Conservation (phyloP, 345 rosid genomes). For the Euphorbia tirucalli region DNA sequence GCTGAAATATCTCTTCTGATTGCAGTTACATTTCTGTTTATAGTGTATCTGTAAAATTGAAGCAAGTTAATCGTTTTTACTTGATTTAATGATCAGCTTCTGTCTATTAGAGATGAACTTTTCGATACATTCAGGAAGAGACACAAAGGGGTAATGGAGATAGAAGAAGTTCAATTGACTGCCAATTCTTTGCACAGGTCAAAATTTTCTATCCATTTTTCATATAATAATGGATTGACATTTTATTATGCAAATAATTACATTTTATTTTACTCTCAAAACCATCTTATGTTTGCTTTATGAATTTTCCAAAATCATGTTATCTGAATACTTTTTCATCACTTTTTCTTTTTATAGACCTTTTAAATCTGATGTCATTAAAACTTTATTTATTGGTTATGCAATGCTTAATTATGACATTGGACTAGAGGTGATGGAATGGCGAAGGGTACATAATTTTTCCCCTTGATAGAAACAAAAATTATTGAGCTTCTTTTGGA, state of each 20-base stretch:
- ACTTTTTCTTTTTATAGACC: not conserved
- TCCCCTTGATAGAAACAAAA: not conserved
- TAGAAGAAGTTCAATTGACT: slow-evolving; percentile 85
- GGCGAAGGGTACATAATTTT: not conserved
- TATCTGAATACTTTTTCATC: too few relatives aligned
- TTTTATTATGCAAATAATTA: not conserved
- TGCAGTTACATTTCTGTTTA: not conserved
- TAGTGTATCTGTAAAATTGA: not conserved
- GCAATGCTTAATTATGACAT: not conserved
- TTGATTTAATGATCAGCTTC: slow-evolving; percentile 49
- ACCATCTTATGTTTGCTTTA: not conserved
- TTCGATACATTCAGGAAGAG: slow-evolving; percentile 94
- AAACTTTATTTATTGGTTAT: not conserved
- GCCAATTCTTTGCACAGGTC: slow-evolving; percentile 82
- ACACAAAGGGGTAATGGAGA: slow-evolving; percentile 87
- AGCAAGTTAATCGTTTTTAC: slow-evolving; percentile 10
- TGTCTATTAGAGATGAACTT: slow-evolving; percentile 88
- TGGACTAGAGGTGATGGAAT: not conserved
- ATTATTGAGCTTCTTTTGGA: not conserved
- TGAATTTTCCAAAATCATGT: not conserved
- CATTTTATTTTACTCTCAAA: not conserved
- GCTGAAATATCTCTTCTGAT: not conserved
- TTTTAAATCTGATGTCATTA: not conserved
- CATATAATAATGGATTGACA: not conserved
- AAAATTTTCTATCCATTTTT: slow-evolving; percentile 9